A percentile compares a stretch with the other conserved stretches of the same genome.
These are phyloP conservation scores for Alternaria brassicicola DNA, from an alignment of 2,329 filamentous ascomycete species.

Conservation along the genomic window DNA sequence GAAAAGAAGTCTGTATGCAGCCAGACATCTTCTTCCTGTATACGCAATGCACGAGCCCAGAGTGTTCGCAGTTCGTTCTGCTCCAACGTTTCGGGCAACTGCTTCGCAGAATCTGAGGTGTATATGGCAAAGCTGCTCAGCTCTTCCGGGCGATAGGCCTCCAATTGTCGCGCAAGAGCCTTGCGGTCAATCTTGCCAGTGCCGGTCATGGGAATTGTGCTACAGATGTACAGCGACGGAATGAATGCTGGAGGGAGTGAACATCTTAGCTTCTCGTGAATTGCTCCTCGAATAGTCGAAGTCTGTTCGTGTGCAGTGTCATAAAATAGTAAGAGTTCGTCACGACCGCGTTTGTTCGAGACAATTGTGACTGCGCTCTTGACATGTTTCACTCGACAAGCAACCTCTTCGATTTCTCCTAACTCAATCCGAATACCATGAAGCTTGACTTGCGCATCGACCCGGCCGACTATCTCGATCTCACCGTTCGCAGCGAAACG, in stretches of 20 bases:
- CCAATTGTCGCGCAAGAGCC: background rate
- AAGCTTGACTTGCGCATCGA: background rate
- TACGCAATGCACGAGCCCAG: background rate
- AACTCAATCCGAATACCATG: background rate
- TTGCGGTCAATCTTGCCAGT: background rate
- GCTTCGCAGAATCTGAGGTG: background rate
- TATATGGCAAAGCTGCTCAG: background rate
- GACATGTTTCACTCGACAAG: background rate
- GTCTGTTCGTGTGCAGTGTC: background rate
- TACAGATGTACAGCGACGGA: background rate
- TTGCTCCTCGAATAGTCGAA: background rate
- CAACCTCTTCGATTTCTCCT: background rate
- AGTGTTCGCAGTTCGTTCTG: background rate
- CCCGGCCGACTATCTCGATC: background rate
- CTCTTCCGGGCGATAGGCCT: background rate
- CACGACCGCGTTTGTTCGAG: background rate
- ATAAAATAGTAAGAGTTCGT: background rate
- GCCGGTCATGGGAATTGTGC: background rate
- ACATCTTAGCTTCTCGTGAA: background rate
- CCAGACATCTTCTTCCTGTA: background rate
- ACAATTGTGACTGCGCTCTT: background rate
- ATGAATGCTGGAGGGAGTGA: background rate
- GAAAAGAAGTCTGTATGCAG: background rate
- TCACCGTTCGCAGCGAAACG: background rate
- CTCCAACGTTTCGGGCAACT: background rate